Base-by-base conservation (phyloP, 306 rosid genomes). In the Quercus robur region DNA sequence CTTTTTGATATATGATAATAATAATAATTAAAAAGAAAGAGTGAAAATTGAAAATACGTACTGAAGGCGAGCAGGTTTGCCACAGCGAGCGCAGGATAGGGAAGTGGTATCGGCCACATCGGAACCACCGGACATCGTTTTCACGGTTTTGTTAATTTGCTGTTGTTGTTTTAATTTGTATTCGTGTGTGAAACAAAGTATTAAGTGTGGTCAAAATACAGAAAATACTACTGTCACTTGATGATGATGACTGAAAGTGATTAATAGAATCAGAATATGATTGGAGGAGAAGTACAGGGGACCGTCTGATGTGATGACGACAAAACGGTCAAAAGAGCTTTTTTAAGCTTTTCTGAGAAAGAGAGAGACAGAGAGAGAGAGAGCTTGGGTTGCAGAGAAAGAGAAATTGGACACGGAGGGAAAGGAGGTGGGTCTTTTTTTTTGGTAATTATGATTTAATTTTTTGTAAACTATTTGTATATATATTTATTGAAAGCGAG, bases 61-160 rank as follows among this genome's bases (percentile, higher is more conserved):
- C 98, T 91, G 97, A 74, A 96, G 97, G 70, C 80, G 83, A 74
- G 99, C 95, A 73, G 97, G 97, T 51, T 93, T 90, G 80, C 84
- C 86, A 75, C 99, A 96, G 56, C 79, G 88, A 73, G 74, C 90
- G 78, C 98, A 96, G 18, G 91, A 87, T 41, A 91, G 87, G 21
- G 80, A 6, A 67, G 80, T 72, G 1, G 77, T 88, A 51, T 78
- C 91, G 28, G 89, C 87, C 46, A 70, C 73, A 74, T 83, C 89
- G 12, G 91, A 87, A 85, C 76, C 91, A 33, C 82, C 91, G 31
- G 87, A 86, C 99, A 95, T 95, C 19, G 84, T 38, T 38, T 38
- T 38, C 46, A 8, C 46, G 46, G 0, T 7, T 38, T 38, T 38
- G 46, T 38, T 38, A 23, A 17, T 11, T 49, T 72, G 58, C 15